Evolutionary conservation across 208 protist genomes (phyloP), one percentile per base, ranked within the genome.

Genomic region (Phytomonas serpens): DNA sequence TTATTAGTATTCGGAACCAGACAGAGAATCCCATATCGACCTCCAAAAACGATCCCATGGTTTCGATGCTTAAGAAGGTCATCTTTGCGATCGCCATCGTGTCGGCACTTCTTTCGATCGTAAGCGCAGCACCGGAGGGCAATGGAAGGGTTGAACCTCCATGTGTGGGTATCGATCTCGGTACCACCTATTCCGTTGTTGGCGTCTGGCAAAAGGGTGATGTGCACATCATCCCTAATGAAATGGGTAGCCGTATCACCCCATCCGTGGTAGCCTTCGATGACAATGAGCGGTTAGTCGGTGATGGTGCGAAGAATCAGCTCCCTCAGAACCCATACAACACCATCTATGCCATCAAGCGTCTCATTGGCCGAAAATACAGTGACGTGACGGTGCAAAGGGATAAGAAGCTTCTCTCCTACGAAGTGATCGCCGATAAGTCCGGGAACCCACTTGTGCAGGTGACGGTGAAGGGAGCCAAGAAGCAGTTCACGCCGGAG

Each of bases 211-310:
- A 98, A 85, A 98, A 98, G 64, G 97, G 96, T 29, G 86, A 88
- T 69, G 92, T 97, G 38, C 81, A 95, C 70, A 94, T 98, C 63
- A 92, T 98, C 71, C 84, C 88, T 38, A 97, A 97, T 73, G 91
- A 97, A 40, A 81, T 98, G 86, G 95, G 95, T 67, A 93, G 91
- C 77, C 91, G 92, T 72, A 98, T 88, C 27, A 98, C 97, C 29
- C 98, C 98, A 36, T 99, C 97, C 42, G 87, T 97, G 64, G 97
- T 99, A 57, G 95, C 95, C 74, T 99, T 99, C 87, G 93, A 94
- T 37, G 96, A 98, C 38, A 88, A 87, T 68, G 92, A 97, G 82
- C 86, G 89, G 29, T 84, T 97, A 0, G 79, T 98, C 65, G 95
- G 95, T 61, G 86, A 92, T 79, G 84, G 82, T 27, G 95, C 95